These are phyloP conservation scores for Pulveroboletus sp. DNA, from an alignment of 768 basidiomycete species.

Conservation along the genomic window DNA sequence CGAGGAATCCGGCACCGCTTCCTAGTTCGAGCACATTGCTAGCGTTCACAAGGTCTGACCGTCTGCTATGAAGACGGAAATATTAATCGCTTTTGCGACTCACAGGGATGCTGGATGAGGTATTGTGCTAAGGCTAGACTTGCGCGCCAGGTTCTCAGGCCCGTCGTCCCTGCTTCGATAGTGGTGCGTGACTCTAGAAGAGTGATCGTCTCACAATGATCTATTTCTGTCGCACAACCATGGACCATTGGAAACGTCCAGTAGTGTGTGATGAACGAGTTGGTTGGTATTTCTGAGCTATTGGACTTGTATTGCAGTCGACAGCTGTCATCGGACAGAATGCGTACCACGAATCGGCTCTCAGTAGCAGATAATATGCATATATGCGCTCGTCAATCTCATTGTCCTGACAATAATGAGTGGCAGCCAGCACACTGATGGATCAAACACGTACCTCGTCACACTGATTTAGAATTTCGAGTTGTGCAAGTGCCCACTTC, in stretches of 20 bases:
- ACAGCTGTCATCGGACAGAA: not conserved
- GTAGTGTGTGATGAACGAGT: conserved; percentile 65
- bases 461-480: conserved; percentile 43
- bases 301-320: not conserved
- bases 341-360: conserved; percentile 30
- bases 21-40: conserved; percentile 70
- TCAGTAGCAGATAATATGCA: conserved; percentile 53
- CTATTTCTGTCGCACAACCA: not conserved
- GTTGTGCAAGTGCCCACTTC: conserved; percentile 62
- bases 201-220: conserved; percentile 45
- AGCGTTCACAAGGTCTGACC: conserved; percentile 11
- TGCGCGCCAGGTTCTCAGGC: conserved; percentile 77
- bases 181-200: conserved; percentile 71
- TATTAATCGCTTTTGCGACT: conserved; percentile 2
- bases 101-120: conserved; percentile 57
- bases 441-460: conserved; percentile 44
- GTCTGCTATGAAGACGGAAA: not conserved
- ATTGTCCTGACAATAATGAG: conserved; percentile 37
- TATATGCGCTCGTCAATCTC: conserved; percentile 71
- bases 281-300: conserved; percentile 29
- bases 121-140: conserved; percentile 65
- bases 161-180: conserved; percentile 77
- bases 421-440: not conserved
- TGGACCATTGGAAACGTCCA: conserved; percentile 39
- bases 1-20: conserved; percentile 74